phyloP scores from a whole-genome alignment of 768 basidiomycete species.

The Galerina marginata region DNA sequence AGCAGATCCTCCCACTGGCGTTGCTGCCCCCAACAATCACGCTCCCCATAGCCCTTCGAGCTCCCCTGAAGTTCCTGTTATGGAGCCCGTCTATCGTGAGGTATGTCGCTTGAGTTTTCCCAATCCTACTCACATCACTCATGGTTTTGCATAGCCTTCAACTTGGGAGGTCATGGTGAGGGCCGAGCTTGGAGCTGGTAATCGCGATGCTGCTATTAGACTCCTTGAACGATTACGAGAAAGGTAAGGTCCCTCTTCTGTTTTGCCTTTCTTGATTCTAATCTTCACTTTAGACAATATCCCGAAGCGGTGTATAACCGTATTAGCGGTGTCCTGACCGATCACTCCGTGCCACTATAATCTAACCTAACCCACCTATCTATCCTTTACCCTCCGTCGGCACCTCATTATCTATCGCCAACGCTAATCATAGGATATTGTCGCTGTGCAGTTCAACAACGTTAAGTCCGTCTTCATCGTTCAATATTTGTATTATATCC shows the following conservation, averaged over 20 bases:
- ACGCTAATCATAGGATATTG: background rate
- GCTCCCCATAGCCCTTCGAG: constrained; percentile 62
- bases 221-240: constrained; percentile 75
- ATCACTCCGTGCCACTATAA: constrained; percentile 48
- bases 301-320: constrained; percentile 81
- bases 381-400: background rate
- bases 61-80: constrained; percentile 38
- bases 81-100: constrained; percentile 82
- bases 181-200: constrained; percentile 82
- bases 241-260: constrained; percentile 52
- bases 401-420: background rate
- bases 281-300: constrained; percentile 56
- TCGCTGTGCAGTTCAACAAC: background rate
- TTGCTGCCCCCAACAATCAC: constrained; percentile 91
- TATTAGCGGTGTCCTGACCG: constrained; percentile 81
- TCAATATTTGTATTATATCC: constrained; percentile 14
- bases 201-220: constrained; percentile 69
- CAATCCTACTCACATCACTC: background rate
- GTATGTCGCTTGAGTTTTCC: constrained; percentile 42
- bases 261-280: constrained; percentile 14
- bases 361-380: background rate
- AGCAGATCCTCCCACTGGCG: constrained; percentile 78
- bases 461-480: background rate
- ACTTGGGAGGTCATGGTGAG: constrained; percentile 97
- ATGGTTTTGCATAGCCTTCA: constrained; percentile 60